Evolutionary conservation across 2,329 filamentous ascomycete genomes (phyloP), one percentile per base, ranked within the genome.

Genomic region (Dothideomycetes sp.): DNA sequence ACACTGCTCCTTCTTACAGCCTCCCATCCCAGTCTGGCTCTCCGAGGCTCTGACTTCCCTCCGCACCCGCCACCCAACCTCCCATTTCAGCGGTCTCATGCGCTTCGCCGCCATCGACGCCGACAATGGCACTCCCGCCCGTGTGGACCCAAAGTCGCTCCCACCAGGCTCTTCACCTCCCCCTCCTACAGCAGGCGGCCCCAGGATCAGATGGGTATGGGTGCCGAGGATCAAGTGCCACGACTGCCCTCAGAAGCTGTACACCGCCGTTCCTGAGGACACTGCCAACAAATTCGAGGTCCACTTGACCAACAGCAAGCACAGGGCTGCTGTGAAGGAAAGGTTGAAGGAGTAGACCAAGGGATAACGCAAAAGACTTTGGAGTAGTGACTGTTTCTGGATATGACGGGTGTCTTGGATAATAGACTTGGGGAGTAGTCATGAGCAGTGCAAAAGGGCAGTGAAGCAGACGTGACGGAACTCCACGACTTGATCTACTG

Each of bases 161-260:
- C 45, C 47, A 2, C 53, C 57, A 2, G 70, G 68, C 29, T 66
- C 72, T 33, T 66, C 70, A 12, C 64, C 72, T 7, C 79, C 73
- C 39, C 74, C 81, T 77, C 71, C 39, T 67, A 14, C 29, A 7
- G 37, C 39, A 4, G 34, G 39, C 10, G 12, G 22, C 22, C 22
- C 7, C 39, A 71, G 81, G 45, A 68, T 85, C 45, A 84, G 81
- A 52, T 85, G 81, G 50, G 83, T 84, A 62, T 96, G 82, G 62
- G 69, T 94, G 36, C 91, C 91, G 7, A 74, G 91, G 37, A 95
- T 98, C 47, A 75, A 85, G 43, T 98, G 91, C 59, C 76, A 81
- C 34, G 91, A 98, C 59, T 96, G 91, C 57, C 85, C 86, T 0
- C 86, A 85, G 19, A 96, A 95, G 61, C 68, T 94, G 9, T 98